phyloP scores from a whole-genome alignment of 2,329 filamentous ascomycete genomes.

The Trichophyton simii region DNA sequence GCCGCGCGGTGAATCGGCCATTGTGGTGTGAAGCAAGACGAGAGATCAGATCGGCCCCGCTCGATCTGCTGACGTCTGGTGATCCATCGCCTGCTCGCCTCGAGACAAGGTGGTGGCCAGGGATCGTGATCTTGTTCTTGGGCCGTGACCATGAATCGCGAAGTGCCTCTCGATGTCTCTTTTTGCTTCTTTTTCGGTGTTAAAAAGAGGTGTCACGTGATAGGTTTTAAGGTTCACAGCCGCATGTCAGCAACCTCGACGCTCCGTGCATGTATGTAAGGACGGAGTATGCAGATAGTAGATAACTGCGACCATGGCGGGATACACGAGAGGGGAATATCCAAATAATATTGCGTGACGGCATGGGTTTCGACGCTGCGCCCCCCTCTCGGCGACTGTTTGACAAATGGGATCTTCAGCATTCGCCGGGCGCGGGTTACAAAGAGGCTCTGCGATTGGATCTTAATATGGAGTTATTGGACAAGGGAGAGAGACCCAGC shows the following conservation, averaged over 20 bases:
- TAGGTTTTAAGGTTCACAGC: not conserved
- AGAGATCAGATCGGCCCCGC: constrained; percentile 12
- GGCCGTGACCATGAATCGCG: not conserved
- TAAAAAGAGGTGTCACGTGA: not conserved
- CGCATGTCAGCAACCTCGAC: not conserved
- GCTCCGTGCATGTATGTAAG: too few species aligned
- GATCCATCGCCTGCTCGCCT: constrained; percentile 13
- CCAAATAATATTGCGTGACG: not conserved
- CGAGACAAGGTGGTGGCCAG: not conserved
- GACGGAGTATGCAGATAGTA: not conserved
- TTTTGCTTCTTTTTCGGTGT: not conserved
- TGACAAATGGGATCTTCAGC: not conserved
- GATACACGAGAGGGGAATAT: not conserved
- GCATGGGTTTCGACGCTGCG: not conserved
- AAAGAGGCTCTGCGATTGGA: not conserved
- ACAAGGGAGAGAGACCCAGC: not conserved
- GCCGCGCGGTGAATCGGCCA: constrained; percentile 15
- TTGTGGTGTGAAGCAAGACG: constrained; percentile 7
- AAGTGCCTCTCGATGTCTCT: not conserved
- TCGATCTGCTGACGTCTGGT: constrained; percentile 13
- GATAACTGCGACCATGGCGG: not conserved
- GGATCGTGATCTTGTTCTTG: not conserved
- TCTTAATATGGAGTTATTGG: not conserved
- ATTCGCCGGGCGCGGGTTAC: not conserved
- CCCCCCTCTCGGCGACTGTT: not conserved